Percentiles rank a stretch among this genome's conserved stretches.
Conservation (phyloP, 2,329 filamentous ascomycete species). For the Xylaria sp. region DNA sequence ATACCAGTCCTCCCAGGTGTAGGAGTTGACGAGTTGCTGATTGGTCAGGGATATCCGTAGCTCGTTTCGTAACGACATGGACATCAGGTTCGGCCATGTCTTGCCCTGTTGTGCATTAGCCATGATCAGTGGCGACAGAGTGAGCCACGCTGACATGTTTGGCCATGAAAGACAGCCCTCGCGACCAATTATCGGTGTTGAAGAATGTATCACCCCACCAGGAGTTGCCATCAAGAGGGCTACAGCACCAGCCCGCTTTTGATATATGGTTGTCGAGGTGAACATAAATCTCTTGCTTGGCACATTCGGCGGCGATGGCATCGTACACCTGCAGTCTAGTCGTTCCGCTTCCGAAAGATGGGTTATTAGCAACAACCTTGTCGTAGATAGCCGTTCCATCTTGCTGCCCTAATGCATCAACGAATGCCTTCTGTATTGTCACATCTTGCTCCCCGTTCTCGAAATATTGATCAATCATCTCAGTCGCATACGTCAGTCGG, state of each 20-base stretch:
- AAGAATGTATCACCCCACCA: slow-evolving; percentile 69
- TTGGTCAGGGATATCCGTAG: slow-evolving; percentile 50
- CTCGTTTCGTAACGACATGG: slow-evolving; percentile 60
- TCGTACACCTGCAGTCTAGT: slow-evolving; percentile 65
- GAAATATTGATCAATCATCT: slow-evolving; percentile 67
- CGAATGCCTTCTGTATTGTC: slow-evolving; percentile 51
- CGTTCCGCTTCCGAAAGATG: slow-evolving; percentile 57
- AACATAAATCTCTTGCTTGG: slow-evolving; percentile 61
- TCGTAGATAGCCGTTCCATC: slow-evolving; percentile 57
- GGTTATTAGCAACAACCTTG: slow-evolving; percentile 62
- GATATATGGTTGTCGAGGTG: slow-evolving; percentile 68
- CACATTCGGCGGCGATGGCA: slow-evolving; percentile 63
- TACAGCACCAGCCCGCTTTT: slow-evolving; percentile 63
- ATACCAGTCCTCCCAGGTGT: slow-evolving; percentile 64
- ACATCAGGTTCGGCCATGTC: slow-evolving; percentile 53
- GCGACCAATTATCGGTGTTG: slow-evolving; percentile 61
- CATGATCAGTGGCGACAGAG: not conserved
- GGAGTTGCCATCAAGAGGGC: slow-evolving; percentile 57
- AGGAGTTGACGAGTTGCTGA: slow-evolving; percentile 42
- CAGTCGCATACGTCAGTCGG: slow-evolving; percentile 66
- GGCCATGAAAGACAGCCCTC: slow-evolving; percentile 66
- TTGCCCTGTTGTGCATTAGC: slow-evolving; percentile 43
- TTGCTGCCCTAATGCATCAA: slow-evolving; percentile 51
- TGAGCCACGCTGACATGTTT: slow-evolving; percentile 45
- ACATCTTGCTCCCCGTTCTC: slow-evolving; percentile 54